Conservation (phyloP, 371 early-diverging fungal genomes). For the Smittium culicis region DNA sequence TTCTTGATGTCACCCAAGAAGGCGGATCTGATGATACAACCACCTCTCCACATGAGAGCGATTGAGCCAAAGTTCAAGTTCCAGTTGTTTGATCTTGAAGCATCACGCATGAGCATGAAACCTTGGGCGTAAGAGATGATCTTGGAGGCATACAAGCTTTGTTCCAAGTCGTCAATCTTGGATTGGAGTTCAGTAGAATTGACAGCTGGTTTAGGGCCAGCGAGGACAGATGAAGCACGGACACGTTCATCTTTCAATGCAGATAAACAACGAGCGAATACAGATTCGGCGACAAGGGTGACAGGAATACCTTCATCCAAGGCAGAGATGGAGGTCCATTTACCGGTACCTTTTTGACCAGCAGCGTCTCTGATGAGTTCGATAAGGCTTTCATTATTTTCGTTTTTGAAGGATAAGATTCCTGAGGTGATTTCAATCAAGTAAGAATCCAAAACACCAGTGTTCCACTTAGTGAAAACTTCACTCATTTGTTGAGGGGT, state of each 20-base stretch:
- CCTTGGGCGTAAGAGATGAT: constrained; percentile 98
- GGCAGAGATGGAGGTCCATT: constrained; percentile 93
- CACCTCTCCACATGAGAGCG: constrained; percentile 98
- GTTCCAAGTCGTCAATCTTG: constrained; percentile 66
- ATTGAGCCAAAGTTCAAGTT: constrained; percentile 90
- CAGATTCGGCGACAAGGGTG: constrained; percentile 95
- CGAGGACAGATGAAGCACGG: constrained; percentile 70
- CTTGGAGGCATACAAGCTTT: constrained; percentile 93
- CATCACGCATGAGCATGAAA: constrained; percentile 95
- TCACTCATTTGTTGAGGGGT: constrained; percentile 74
- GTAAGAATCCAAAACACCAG: constrained; percentile 90
- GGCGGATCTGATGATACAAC: constrained; percentile 93
- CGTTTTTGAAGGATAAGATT: constrained; percentile 82
- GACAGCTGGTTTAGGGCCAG: constrained; percentile 62
- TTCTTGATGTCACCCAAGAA: constrained; percentile 93
- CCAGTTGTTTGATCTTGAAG: constrained; percentile 85
- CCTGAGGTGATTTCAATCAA: constrained; percentile 91
- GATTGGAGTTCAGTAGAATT: constrained; percentile 48
- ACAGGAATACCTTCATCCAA: constrained; percentile 89
- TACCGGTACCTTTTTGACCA: constrained; percentile 99
- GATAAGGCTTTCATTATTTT: constrained; percentile 71
- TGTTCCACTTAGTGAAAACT: constrained; percentile 87
- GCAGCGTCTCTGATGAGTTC: constrained; percentile 94
- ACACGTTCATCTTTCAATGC: constrained; percentile 88
- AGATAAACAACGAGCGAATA: constrained; percentile 92